Base-by-base conservation (phyloP, 768 basidiomycete genomes). In the Tulasnella calospora region DNA sequence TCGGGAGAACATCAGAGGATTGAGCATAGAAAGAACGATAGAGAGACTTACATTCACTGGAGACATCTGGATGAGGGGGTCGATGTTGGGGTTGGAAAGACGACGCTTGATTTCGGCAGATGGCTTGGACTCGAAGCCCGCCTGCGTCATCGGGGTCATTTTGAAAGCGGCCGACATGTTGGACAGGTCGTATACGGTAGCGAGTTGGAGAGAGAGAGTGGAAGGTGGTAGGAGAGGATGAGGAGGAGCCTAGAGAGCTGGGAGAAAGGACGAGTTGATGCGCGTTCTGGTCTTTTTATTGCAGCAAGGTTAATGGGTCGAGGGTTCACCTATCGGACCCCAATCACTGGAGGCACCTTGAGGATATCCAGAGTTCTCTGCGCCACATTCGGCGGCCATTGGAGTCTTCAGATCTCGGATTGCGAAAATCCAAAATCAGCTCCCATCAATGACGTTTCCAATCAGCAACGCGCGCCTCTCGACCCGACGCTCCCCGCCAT, bases 81-180 rank as follows among this genome's bases (percentile, higher is more conserved):
- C 77, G 57, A 79, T 77, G 40, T 78, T 77, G 69, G 77, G 71
- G 71, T 72, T 75, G 36, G 79, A 80, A 47, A 80, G 77, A 78
- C 79, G 79, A 80, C 79, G 79, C 77, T 80, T 80, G 77, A 80
- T 78, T 51, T 80, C 79, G 27, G 77, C 44, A 46, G 77, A 72
- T 30, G 79, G 77, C 77, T 76, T 80, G 71, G 79, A 80, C n/a
- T 77, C 79, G 71, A 80, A 80, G 75, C 75, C 75, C 55, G 44
- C 73, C 41, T 12, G 27, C 76, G 69, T 79, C 79, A 76, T 76
- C 27, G 75, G 75, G 57, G 75, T 76, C 75, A 76, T 76, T 76
- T 76, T 76, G 75, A 76, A 76, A 35, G 55, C 55, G 33, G 57
- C 57, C 33, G 38, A 8, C 44, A 55, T 40, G 33, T 72, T 40